Evolutionary conservation across 1,284 basidiomycete species (phyloP), one percentile per base, ranked within the genome.

Genomic region (Salmacisia buchloeana): DNA sequence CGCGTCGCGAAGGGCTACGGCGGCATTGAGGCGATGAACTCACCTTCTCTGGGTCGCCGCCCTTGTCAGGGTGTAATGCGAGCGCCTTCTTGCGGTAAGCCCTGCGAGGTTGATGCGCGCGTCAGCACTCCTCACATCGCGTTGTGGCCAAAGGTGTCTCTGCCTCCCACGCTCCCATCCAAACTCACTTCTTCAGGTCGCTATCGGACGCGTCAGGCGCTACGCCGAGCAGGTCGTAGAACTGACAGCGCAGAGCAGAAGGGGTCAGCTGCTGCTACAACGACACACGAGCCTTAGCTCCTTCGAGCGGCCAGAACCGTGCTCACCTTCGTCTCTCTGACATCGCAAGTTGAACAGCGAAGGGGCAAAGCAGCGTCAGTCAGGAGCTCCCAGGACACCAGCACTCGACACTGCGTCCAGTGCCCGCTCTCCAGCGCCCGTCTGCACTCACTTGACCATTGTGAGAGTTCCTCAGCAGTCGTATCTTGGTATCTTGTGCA

Each of bases 11-110:
- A 52, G 21, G 12, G 45, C 23, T 5, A 12, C 21, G 59, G 10
- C 5, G 43, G 23, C 9, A 18, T 25, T 59, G 3, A 27, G 21
- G 4, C 29, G n/a, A 10, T n/a, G 13, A 1, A 43, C 63, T 41
- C 36, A 61, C 49, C 34, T 27, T 82, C 82, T 98, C 96, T 35
- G 71, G 92, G 80, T 97, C 93, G 68, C 93, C 93, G 65, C 93
- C 92, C 83, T 97, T 97, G 85, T 97, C 94, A 41, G 94, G 94
- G 81, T 97, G 94, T 64, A 60, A 69, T 69, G 69, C 69, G 68
- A 80, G 65, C 29, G 76, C 69, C 68, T 76, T 68, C 68, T 75
- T 71, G 39, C 71, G 69, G 71, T 72, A 70, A 33, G 73, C 64
- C 56, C 69, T 69, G 54, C 2, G 12, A 15, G 52, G 59, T 18